Evolutionary conservation across 2,329 filamentous ascomycete species (phyloP), one percentile per base, ranked within the genome.

Genomic region (Phialemoniopsis sp.): DNA sequence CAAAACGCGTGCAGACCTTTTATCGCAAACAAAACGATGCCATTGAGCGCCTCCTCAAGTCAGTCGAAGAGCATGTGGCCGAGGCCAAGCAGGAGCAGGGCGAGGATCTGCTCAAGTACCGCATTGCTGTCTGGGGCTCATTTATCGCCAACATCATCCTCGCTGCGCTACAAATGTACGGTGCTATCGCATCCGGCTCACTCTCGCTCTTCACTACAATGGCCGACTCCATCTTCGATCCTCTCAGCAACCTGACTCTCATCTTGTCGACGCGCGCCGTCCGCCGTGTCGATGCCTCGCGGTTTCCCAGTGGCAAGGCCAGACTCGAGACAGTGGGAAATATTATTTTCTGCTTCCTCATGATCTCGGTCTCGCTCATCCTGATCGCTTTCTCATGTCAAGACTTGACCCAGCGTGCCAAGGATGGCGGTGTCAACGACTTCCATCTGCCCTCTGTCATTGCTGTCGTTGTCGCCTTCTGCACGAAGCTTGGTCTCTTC

Each of bases 201-300:
- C 76, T 97, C 29, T 95, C 91, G 5, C 80, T 98, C 34, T 96
- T 97, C 68, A 96, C 93, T 13, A 98, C 91, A 46, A 95, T 95
- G 87, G 91, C 90, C 13, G 93, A 98, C 63, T 82, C 90, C 37
- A 74, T 97, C 48, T 97, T 97, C 65, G 93, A 97, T 57, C 93
- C 89, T 8, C 58, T 94, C 54, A 91, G 86, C 55, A 96, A 95
- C 55, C 60, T 96, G 38, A 91, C 87, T 1, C 74, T 97, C 13
- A 89, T 97, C 42, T 63, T 95, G 29, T 89, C 85, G 44, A 85
- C 90, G 61, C 87, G 91, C 36, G 91, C 93, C 36, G 89, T 96
- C 49, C 86, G 85, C 52, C 82, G 80, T 38, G 91, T 97, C 30
- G 89, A 98, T 53, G 78, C 87, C 3, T 79, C 82, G 37, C 85